Base-by-base conservation (phyloP, 345 rosid species). In the Trapa incisa region DNA sequence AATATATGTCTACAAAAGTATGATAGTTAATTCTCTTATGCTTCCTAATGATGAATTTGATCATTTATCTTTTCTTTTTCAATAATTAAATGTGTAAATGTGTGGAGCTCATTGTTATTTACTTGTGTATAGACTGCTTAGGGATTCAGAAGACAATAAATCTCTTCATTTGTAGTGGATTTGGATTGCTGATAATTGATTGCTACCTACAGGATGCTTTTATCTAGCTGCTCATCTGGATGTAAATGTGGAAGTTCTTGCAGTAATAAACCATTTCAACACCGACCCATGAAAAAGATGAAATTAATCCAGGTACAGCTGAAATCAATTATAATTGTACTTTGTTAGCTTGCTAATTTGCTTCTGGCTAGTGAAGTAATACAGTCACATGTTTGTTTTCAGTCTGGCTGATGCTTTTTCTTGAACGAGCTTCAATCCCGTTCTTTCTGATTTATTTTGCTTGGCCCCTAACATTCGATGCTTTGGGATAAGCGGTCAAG, bases 221-320 rank as follows among this genome's bases (percentile, higher is more conserved):
- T 87, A 43, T 91, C 99, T 73, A 86, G 87, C 77, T 95, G 99
- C 81, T 95, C 98, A 37, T 86, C 96, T 3, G 88, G 91, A 58
- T 95, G 99, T 80, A 89, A 81, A 65, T 95, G 99, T 79, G 96
- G 94, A 70, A 75, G 71, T 67, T 78, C 79, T 67, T 95, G 99
- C 80, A 79, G 75, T 69, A 95, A 91, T 65, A 95, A 91, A 76
- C 96, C 99, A 63, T 95, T 95, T 72, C 99, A 95, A 64, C 75
- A 81, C n/a, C 85, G 96, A 17, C 96, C 83, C 52, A 79, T 84
- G 70, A 95, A 91, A 82, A 95, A 91, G 68, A 68, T 91, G 98
- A 95, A 86, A 84, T 65, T 95, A 62, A 81, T 84, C 67, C 81
- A 91, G 97, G 99, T 91, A 88, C 32, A 33, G 41, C 14, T 65